A percentile compares a stretch with the other conserved stretches of the same genome.
These are phyloP conservation scores for Fusarium fracticaudum DNA, from an alignment of 2,329 filamentous ascomycete genomes.

Conservation along the genomic window DNA sequence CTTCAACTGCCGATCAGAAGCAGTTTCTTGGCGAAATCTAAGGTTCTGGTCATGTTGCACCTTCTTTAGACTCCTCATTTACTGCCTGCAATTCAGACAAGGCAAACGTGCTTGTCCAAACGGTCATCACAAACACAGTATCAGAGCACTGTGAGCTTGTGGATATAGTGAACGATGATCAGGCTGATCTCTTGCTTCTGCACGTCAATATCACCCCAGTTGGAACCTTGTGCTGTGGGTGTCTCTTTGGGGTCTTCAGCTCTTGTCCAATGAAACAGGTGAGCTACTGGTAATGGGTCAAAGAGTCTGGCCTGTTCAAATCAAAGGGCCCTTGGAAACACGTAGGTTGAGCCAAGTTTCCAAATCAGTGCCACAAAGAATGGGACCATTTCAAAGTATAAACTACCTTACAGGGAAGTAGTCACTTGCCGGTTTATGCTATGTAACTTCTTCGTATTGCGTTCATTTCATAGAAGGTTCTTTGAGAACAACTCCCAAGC, in stretches of 20 bases:
- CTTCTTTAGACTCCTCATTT: background rate
- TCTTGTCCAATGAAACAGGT: slow-evolving; percentile 5
- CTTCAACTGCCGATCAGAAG: slow-evolving; percentile 11
- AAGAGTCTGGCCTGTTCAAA: background rate
- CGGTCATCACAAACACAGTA: slow-evolving; percentile 12
- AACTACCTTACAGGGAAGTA: background rate
- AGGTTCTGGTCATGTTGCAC: background rate
- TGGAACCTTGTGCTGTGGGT: background rate
- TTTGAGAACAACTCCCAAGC: background rate
- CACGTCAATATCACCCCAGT: slow-evolving; percentile 6
- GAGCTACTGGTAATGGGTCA: background rate
- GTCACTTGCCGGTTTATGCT: background rate
- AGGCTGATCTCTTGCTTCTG: slow-evolving; percentile 11
- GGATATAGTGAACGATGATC: slow-evolving; percentile 8
- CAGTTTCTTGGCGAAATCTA: background rate
- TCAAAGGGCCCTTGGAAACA: background rate
- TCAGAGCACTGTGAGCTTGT: slow-evolving; percentile 3
- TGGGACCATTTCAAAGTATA: background rate
- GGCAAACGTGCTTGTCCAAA: background rate
- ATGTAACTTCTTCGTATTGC: background rate
- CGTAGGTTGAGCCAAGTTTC: background rate
- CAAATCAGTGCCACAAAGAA: background rate
- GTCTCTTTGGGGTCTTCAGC: background rate
- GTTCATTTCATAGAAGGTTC: background rate
- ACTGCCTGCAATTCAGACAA: background rate